Base-by-base conservation (phyloP, 1,284 basidiomycete species). In the Phylloporus sp. region DNA sequence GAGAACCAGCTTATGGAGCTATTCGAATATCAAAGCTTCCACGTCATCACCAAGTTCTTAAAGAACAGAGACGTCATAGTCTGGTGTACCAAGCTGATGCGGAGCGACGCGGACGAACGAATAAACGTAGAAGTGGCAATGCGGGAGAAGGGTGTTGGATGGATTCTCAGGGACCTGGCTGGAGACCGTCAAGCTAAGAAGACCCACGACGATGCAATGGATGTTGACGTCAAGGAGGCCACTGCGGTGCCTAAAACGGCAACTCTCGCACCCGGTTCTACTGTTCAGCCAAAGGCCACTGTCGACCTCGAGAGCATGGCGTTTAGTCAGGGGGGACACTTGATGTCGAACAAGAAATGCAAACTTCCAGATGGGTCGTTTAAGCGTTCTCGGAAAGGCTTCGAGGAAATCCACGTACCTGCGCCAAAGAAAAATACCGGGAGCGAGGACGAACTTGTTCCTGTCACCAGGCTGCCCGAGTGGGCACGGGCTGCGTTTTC, bases 291-390 rank as follows among this genome's bases (percentile, higher is more conserved):
- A 3, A 94, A 95, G 70, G 86, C 85, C 49, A 90, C 86, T 0
- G 86, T 99, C 47, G 98, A 99, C 76, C 85, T 99, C 60, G 96
- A 98, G 72, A 88, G 90, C 60, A 95, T 99, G 92, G 91, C 94
- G 18, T 99, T 99, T 80, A 90, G 90, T 56, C 96, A 98, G 73
- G 98, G 97, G 29, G 95, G 94, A 0, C 96, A 98, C 68, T 82
- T 98, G 66, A 99, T 98, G 94, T 95, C 95, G 26, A 98, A 98
- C 80, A 98, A 98, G 79, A 98, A 98, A 80, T 95, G 94, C 79
- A 98, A 96, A 73, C 89, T 99, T 8, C 98, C 97, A 0, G 95
- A 98, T 56, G 98, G 97, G 7, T 98, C 95, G 34, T 97, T 98
- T 87, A 99, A 99, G 81, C 91, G 96, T 37, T 89, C 93, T 34